Evolutionary conservation across 768 basidiomycete species (phyloP).

Genomic region (Leccinum variicolor): DNA sequence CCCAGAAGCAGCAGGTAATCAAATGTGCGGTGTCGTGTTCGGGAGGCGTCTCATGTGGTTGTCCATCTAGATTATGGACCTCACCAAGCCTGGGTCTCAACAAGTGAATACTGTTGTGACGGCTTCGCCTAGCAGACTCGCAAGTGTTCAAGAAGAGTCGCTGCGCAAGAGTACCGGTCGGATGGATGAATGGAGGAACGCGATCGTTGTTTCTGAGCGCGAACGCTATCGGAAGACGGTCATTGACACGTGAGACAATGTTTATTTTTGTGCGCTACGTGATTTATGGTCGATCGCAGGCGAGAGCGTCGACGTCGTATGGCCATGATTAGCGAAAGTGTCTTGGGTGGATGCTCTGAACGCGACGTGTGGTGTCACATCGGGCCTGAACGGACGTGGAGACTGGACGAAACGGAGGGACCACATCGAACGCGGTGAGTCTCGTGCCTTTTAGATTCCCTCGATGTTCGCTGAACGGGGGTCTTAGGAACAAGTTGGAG

Average conservation of each 20-base stretch:
- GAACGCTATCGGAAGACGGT: constrained; percentile 69
- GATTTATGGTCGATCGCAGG: constrained; percentile 36
- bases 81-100: constrained; percentile 38
- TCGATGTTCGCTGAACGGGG: constrained; percentile 1
- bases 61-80: constrained; percentile 51
- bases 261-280: background rate
- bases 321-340: constrained; percentile 57
- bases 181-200: constrained; percentile 71
- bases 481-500: constrained; percentile 71
- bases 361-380: constrained; percentile 78
- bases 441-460: background rate
- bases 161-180: constrained; percentile 60
- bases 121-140: constrained; percentile 14
- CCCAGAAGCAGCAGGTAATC: constrained; percentile 72
- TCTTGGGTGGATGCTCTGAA: constrained; percentile 62
- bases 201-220: constrained; percentile 62
- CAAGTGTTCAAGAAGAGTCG: constrained; percentile 30
- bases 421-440: constrained; percentile 79
- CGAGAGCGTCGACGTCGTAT: constrained; percentile 76
- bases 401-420: constrained; percentile 89
- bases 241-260: constrained; percentile 59
- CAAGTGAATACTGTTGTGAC: background rate
- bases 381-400: constrained; percentile 54
- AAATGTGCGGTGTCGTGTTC: background rate
- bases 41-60: background rate